Conservation (phyloP, 345 rosid genomes). For the Rhizophora mangle region DNA sequence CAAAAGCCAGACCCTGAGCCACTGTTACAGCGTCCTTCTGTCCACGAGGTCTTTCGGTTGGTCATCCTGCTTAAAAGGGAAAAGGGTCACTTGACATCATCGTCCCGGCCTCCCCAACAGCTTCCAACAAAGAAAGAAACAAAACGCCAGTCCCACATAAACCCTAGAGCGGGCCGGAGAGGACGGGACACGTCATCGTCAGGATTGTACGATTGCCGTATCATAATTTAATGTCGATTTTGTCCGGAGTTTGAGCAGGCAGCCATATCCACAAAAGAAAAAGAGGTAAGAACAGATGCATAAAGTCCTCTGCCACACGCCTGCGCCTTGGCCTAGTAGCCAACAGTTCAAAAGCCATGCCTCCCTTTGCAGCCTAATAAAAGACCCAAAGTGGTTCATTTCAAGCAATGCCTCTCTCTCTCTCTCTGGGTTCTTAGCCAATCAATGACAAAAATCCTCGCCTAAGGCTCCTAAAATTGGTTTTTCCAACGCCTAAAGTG, state of each 20-base stretch:
- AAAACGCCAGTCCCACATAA: constrained; percentile 1
- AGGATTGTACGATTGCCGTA: constrained; percentile 26
- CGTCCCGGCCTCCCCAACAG: not conserved
- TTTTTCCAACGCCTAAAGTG: too few species aligned
- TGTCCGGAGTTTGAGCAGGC: too few species aligned
- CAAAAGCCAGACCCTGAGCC: too few species aligned
- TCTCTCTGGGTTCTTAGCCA: not conserved
- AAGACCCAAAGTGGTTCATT: constrained; percentile 41
- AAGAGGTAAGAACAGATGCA: not conserved
- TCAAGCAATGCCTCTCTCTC: constrained; percentile 45
- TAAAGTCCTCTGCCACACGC: constrained; percentile 15
- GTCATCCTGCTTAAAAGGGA: not conserved
- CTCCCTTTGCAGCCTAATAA: too few species aligned
- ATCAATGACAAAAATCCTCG: too few species aligned
- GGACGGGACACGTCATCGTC: constrained; percentile 26
- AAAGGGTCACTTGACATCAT: constrained; percentile 10
- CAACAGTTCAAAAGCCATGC: not conserved
- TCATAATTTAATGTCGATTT: not conserved
- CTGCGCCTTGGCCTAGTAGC: not conserved
- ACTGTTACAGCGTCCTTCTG: too few species aligned
- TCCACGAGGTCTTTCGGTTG: too few species aligned
- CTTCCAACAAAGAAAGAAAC: not conserved
- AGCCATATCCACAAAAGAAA: too few species aligned
- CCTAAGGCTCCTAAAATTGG: too few species aligned
- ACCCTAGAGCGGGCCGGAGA: constrained; percentile 9